phyloP scores from a whole-genome alignment of 2,329 filamentous ascomycete genomes.

The Metarhizium rileyi region DNA sequence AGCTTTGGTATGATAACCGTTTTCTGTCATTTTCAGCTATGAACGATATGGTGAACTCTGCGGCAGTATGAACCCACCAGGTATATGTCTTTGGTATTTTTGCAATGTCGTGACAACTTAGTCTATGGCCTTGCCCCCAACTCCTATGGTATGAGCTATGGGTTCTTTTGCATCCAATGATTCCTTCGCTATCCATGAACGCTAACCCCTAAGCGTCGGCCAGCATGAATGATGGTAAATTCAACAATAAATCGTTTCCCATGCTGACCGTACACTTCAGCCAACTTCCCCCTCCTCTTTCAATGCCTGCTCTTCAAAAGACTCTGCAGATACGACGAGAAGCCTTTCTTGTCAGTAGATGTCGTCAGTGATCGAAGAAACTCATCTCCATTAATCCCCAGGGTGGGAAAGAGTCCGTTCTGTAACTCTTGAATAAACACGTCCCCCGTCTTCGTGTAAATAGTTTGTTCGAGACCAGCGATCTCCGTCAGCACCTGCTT shows the following conservation, averaged over 20 bases:
- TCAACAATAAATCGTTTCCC: background rate
- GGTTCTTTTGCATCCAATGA: background rate
- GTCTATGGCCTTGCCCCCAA: conserved; percentile 1
- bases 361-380: conserved; percentile 51
- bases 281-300: background rate
- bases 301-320: conserved; percentile 39
- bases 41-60: too few relatives aligned
- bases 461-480: conserved; percentile 74
- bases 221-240: background rate
- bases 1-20: too few relatives aligned
- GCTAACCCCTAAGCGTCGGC: background rate
- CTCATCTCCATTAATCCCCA: conserved; percentile 53
- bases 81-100: background rate
- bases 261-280: background rate
- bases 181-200: background rate
- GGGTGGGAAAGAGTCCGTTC: conserved; percentile 49
- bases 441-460: conserved; percentile 82
- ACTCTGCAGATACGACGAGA: conserved; percentile 54
- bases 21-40: too few relatives aligned
- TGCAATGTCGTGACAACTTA: background rate
- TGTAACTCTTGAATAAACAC: conserved; percentile 65
- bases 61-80: background rate
- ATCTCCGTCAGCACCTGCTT: conserved; percentile 84
- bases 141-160: background rate
- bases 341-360: conserved; percentile 48